Base-by-base conservation (phyloP, 2,329 filamentous ascomycete species). In the Saccharata proteae region DNA sequence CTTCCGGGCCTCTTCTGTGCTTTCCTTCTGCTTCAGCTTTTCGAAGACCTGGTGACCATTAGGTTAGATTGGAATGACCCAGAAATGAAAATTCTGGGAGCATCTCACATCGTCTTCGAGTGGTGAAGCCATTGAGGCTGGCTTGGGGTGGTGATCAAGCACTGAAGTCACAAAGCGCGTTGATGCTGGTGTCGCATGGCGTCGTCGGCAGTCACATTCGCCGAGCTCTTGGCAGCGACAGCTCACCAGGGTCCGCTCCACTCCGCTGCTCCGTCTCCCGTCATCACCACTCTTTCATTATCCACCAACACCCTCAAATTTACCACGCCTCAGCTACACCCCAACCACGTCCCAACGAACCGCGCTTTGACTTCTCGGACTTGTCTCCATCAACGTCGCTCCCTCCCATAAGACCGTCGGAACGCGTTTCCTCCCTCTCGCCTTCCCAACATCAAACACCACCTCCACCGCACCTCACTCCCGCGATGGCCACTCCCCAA, bases 1-100 rank as follows among this genome's bases (percentile, higher is more conserved):
- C 47, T 71, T 65, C 51, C 74, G 67, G 40, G 68, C 54, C 42
- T 70, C 62, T 45, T 69, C 65, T 15, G 70, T 64, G 52, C 80
- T 71, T 38, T 65, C 56, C 43, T 66, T 67, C 49, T 69, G 63
- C 53, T 64, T 66, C 44, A 75, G 62, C 49, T 62, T 64, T 49
- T 70, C 65, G 59, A 76, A 72, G 58, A 75, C 61, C 71, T 76
- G 41, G 1, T 11, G 13, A 31, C 12, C 9, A 12, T 17, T 28
- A 17, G 19, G 26, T 17, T 10, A 16, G 11, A 11, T 15, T 5
- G 6, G 18, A 11, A 7, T 11, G 11, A 9, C 24, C 7, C 22
- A 19, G 11, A n/a, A 12, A 17, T 47, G 40, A 15, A 22, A 45
- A 45, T 45, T 55, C 49, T 45, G 52, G 18, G 8, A 17, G 18